Conservation (phyloP, 352 stramenopile genomes). For the Phytophthora syringae region DNA sequence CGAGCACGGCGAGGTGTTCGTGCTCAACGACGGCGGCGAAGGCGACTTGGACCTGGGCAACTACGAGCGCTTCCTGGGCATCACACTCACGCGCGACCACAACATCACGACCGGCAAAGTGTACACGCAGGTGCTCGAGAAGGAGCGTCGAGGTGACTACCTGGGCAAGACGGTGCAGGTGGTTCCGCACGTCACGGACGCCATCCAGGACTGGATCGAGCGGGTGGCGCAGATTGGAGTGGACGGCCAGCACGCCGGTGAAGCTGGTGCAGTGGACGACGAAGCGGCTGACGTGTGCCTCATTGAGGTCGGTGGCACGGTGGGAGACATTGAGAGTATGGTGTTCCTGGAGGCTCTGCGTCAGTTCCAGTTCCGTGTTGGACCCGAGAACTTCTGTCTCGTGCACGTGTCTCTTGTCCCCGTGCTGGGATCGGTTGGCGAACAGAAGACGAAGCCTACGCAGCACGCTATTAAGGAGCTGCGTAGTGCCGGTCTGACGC, state of each 20-base stretch:
- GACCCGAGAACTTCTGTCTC: constrained; percentile 98
- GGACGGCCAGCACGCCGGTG: constrained; percentile 69
- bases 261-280: constrained; percentile 29
- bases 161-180: constrained; percentile 99
- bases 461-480: constrained; percentile 99
- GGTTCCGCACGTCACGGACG: constrained; percentile 96
- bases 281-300: constrained; percentile 96
- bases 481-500: constrained; percentile 94
- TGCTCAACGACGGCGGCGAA: constrained; percentile 98
- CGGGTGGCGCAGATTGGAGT: constrained; percentile 96
- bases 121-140: constrained; percentile 96
- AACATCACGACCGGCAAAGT: constrained; percentile 99
- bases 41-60: constrained; percentile 98
- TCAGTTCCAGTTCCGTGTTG: constrained; percentile 99
- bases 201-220: constrained; percentile 98
- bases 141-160: constrained; percentile 97
- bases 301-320: constrained; percentile 99
- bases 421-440: constrained; percentile 97
- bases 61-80: constrained; percentile 98
- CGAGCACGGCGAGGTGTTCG: constrained; percentile 97
- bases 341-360: constrained; percentile 99
- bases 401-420: constrained; percentile 99
- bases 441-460: constrained; percentile 99
- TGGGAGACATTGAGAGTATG: constrained; percentile 99
- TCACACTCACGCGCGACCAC: constrained; percentile 96